These are phyloP conservation scores for Paecilomyces sp. DNA, from an alignment of 2,329 filamentous ascomycete species.

Conservation along the genomic window DNA sequence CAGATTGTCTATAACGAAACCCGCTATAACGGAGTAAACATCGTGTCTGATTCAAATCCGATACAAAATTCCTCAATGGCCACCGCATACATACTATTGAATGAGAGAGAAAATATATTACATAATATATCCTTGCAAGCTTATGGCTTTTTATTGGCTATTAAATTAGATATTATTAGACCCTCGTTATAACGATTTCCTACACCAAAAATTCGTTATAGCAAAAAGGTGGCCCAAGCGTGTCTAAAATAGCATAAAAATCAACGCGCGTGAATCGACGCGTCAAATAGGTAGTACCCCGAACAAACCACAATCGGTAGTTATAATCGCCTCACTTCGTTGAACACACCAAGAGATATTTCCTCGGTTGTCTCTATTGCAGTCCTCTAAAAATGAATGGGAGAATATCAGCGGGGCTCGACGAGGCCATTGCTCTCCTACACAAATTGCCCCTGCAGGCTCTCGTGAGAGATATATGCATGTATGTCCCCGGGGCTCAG, in stretches of 20 bases:
- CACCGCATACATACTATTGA: too few species aligned
- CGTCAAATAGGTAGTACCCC: not conserved
- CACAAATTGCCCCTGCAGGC: not conserved
- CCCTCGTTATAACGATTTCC: too few species aligned
- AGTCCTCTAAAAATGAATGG: not conserved
- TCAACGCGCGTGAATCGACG: not conserved
- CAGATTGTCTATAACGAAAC: too few species aligned
- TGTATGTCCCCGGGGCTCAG: not conserved
- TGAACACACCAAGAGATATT: not conserved
- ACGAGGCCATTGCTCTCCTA: not conserved
- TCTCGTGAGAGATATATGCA: not conserved
- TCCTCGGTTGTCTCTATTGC: not conserved
- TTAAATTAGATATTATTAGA: too few species aligned
- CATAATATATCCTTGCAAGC: too few species aligned
- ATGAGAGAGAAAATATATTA: too few species aligned
- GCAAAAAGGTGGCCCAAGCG: too few species aligned
- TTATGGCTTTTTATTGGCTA: too few species aligned
- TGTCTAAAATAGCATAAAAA: not conserved
- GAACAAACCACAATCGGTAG: not conserved
- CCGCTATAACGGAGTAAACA: too few species aligned
- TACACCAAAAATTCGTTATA: too few species aligned
- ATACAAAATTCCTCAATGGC: too few species aligned
- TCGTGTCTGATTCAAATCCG: too few species aligned
- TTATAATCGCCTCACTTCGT: not conserved
- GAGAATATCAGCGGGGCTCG: not conserved